Evolutionary conservation across 176 grass and related monocot species (phyloP).

Genomic region (Oryza meyeriana): DNA sequence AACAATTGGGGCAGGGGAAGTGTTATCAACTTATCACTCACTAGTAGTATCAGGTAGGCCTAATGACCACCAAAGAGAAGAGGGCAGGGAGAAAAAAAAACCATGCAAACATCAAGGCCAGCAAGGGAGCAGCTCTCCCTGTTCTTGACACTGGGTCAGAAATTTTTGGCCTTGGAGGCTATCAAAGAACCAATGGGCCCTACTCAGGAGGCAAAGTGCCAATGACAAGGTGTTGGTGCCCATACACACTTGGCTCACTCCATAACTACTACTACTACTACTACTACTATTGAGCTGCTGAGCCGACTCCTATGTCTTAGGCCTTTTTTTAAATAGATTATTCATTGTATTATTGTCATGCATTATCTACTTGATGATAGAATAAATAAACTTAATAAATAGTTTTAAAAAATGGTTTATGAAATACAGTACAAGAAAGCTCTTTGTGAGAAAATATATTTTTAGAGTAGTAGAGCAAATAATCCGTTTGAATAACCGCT

Average conservation of each 20-base stretch:
- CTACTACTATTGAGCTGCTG: too few relatives aligned
- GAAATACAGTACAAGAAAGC: too few relatives aligned
- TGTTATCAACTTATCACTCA: constrained; percentile 34
- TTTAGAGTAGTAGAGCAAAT: too few relatives aligned
- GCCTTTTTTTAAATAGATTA: too few relatives aligned
- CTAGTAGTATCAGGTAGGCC: constrained; percentile 4
- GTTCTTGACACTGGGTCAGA: constrained; percentile 44
- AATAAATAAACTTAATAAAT: too few relatives aligned
- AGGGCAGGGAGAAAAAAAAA: background rate
- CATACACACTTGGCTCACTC: background rate
- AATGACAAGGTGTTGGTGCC: constrained; percentile 5
- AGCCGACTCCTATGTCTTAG: background rate
- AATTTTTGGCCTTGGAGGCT: constrained; percentile 28
- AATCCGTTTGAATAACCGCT: too few relatives aligned
- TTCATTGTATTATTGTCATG: too few relatives aligned
- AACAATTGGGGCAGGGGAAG: constrained; percentile 24
- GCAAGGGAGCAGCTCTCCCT: constrained; percentile 38
- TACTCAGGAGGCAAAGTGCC: background rate
- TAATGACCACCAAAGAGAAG: constrained; percentile 32
- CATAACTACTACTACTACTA: too few relatives aligned
- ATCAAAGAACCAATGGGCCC: constrained; percentile 27
- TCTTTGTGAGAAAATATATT: too few relatives aligned
- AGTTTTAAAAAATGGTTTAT: too few relatives aligned
- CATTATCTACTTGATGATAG: too few relatives aligned
- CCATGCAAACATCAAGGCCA: constrained; percentile 20